Evolutionary conservation across 2,329 filamentous ascomycete species (phyloP).

Genomic region (Pseudogymnoascus sp.): DNA sequence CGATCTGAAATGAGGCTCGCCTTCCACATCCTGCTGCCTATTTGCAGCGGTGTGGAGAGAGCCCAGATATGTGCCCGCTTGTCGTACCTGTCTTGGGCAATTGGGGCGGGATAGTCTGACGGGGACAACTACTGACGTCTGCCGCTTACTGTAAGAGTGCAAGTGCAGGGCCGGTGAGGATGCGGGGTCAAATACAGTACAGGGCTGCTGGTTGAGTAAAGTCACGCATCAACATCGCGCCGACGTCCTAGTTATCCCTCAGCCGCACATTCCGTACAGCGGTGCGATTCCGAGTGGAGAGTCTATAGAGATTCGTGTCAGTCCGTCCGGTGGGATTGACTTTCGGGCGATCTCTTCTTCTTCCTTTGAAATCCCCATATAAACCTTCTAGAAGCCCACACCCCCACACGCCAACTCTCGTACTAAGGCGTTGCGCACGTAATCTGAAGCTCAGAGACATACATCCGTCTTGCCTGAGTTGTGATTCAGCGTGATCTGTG

Average conservation of each 20-base stretch:
- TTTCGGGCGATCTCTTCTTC: background rate
- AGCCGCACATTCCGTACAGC: background rate
- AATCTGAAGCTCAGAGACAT: background rate
- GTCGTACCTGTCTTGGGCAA: background rate
- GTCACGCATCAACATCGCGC: background rate
- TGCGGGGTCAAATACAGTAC: background rate
- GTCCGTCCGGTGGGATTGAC: background rate
- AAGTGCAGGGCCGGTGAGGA: background rate
- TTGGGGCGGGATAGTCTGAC: background rate
- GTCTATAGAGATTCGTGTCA: background rate
- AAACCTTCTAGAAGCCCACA: slow-evolving; percentile 1
- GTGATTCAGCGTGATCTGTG: background rate
- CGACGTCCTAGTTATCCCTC: background rate
- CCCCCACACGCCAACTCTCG: background rate
- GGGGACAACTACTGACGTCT: background rate
- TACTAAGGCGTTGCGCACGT: background rate
- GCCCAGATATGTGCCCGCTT: background rate
- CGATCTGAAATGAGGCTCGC: background rate
- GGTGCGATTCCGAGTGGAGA: background rate
- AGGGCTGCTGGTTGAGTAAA: background rate
- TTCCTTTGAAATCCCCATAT: background rate
- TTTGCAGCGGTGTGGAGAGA: background rate
- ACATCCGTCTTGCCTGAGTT: background rate
- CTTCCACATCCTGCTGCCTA: background rate
- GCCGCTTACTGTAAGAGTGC: background rate